Base-by-base conservation (phyloP, 257 asterid genomes). In the Nicotiana obtusifolia region DNA sequence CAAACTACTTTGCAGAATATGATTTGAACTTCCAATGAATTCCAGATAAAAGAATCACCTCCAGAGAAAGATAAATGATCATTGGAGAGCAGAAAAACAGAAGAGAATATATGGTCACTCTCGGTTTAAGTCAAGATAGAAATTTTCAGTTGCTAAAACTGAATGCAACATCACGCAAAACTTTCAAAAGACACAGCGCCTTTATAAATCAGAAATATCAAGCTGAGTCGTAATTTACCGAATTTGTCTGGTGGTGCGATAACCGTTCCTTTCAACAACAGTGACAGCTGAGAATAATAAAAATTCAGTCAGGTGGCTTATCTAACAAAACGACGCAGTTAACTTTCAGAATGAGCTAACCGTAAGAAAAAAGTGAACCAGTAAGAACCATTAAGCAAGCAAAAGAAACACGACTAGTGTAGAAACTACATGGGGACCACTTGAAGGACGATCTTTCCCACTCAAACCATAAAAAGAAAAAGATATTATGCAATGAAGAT, bases 211-310 rank as follows among this genome's bases (percentile, higher is more conserved):
- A 67, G 80, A 56, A 78, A 76, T 75, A 84, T 56, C 15, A 78
- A 83, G 53, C 57, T 52, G 81, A 76, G 41, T 62, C 33, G 44
- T 54, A 62, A 52, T 57, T 86, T 93, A 95, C 99, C 99, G 86
- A 93, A 95, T 85, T 90, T 95, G 88, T 95, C 99, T 41, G 99
- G 99, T 44, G 99, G 99, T 57, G 99, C 99, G 84, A 95, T 88
- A 82, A 95, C 99, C 1, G 98, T 86, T 86, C 99, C 99, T 86
- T 95, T 95, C 93, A 95, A 86, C 87, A 93, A 91, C 87, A 95
- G 94, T 77, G 99, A 92, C 88, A 93, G 86, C 98, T 95, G 92
- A 64, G 80, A 52, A 88, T 56, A 87, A 82, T 68, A 62, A 78
- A 83, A 87, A 77, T 82, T 81, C 64, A 80, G 83, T 87, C 83